Base-by-base conservation (phyloP, 441 rosid genomes). In the Syzygium malaccense region DNA sequence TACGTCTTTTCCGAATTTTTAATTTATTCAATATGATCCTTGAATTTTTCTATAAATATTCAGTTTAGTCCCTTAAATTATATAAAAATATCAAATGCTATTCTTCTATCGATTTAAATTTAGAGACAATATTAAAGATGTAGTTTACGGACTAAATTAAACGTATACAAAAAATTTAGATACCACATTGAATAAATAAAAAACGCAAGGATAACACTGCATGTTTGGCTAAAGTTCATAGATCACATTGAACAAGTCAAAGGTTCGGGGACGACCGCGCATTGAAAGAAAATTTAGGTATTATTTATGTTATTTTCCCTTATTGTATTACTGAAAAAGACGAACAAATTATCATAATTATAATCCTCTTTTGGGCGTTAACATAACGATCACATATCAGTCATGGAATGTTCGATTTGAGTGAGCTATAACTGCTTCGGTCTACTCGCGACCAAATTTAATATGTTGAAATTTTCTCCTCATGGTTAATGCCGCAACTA, bases 281-380 rank as follows among this genome's bases (percentile, higher is more conserved):
- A 6, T 28, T 60, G 10, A 26, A 4, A 30, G 32, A 60, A 60
- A 60, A 0, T 28, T 60, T 6, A 14, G 3, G 0, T 3, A 60
- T 0, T 4, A 60, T 60, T 60, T 60, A 3, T 5, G 8, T 7
- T 2, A 60, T 60, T 26, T 25, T 58, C 3, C 2, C 4, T n/a
- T n/a, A 14, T 62, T 62, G 7, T n/a, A 62, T 7, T 14, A 15
- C 19, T 62, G 2, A 2, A 62, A 8, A 17, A 3, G 3, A 9
- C 10, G 3, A 11, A 2, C 5, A 14, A 15, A 30, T n/a, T 9
- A 64, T 64, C 28, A n/a, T 4, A 1, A 62, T 62, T 62, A n/a
- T 62, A 64, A n/a, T n/a, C 20, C 71, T n/a, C 15, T 62, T 15
- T 8, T 14, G 19, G 19, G 33, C 10, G 17, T n/a, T 14, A 7